A percentile compares a stretch with the other conserved stretches of the same genome.
Conservation (phyloP, 108 stramenopile genomes). For the Parmales sp. region DNA sequence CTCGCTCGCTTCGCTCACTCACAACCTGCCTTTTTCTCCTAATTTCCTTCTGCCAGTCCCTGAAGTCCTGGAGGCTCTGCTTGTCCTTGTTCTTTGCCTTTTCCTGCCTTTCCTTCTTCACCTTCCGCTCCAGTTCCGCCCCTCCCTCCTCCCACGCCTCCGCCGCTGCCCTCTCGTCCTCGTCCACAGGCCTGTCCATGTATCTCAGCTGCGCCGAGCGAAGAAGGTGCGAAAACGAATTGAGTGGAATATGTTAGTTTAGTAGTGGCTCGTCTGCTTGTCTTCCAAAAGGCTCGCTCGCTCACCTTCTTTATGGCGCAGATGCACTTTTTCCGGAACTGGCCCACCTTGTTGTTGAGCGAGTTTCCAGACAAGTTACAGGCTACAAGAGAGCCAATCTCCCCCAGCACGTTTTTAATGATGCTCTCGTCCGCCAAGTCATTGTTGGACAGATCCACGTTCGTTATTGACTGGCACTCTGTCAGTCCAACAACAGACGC, state of each 20-base stretch:
- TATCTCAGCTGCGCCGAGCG: no score
- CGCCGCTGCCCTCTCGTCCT: slow-evolving; percentile 43
- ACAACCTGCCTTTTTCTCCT: neutral
- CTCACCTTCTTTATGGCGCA: slow-evolving; percentile 31
- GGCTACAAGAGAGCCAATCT: slow-evolving; percentile 21
- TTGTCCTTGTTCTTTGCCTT: slow-evolving; percentile 24
- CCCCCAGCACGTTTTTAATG: slow-evolving; percentile 21
- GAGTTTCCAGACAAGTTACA: slow-evolving; percentile 47
- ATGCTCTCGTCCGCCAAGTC: slow-evolving; percentile 31
- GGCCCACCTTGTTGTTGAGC: slow-evolving; percentile 25
- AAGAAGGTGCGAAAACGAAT: no score
- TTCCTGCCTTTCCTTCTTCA: slow-evolving; percentile 25
- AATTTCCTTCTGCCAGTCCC: slow-evolving; percentile 29
- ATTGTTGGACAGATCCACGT: slow-evolving; percentile 42
- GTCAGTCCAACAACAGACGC: slow-evolving; percentile 31
- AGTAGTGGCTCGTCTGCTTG: no score
- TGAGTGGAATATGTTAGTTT: no score
- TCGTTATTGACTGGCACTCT: slow-evolving; percentile 32
- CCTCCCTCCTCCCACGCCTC: slow-evolving; percentile 57
- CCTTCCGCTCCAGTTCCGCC: slow-evolving; percentile 34
- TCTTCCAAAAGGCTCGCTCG: no score
- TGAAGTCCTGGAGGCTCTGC: slow-evolving; percentile 24
- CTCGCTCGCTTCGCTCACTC: no score
- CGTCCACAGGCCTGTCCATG: slow-evolving; percentile 66
- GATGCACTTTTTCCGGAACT: slow-evolving; percentile 63